Evolutionary conservation across 2,329 filamentous ascomycete species (phyloP), one percentile per base, ranked within the genome.

Genomic region (Talaromyces albobiverticillius): DNA sequence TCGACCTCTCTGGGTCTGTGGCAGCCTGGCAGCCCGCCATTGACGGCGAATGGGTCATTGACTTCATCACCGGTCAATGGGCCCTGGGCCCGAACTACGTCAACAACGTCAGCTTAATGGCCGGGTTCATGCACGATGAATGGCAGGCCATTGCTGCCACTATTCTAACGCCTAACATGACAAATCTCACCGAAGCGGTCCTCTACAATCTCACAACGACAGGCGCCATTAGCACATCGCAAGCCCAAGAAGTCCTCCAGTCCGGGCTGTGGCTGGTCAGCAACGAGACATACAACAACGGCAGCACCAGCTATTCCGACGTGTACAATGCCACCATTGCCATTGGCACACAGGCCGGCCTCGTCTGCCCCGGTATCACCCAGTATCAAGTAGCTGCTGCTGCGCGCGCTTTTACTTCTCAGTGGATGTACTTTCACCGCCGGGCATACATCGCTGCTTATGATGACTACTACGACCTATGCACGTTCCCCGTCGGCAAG

Each of bases 81-180:
- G n/a, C n/a, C n/a, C n/a, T n/a, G n/a, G n/a, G n/a, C n/a, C n/a
- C 49, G 25, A 16, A 38, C 10, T 3, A 41, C 13, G 46, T 52
- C 49, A 52, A 52, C 40, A 9, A 22, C 2, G 26, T 52, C 22
- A 42, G 46, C n/a, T 18, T 52, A 9, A 46, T 52, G 38, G 9
- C 32, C n/a, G 49, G 49, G 20, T 46, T 26, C 40, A 52, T 52
- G 49, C 49, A 25, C 4, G 49, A 52, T 11, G 49, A 52, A 45
- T 38, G 13, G 5, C 49, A 52, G 23, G 46, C 49, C 20, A 25
- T 52, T 13, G 16, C 45, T 14, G 38, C 16, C 13, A 41, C 34
- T 2, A 38, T 38, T 2, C 5, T 46, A 16, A 6, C 49, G 16
- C 49, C 49, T 5, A 46, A 52, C 14, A 38, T 38, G 9, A 31